These are phyloP conservation scores for Aspergillus affinis DNA, from an alignment of 495 filamentous ascomycete genomes.

Conservation along the genomic window DNA sequence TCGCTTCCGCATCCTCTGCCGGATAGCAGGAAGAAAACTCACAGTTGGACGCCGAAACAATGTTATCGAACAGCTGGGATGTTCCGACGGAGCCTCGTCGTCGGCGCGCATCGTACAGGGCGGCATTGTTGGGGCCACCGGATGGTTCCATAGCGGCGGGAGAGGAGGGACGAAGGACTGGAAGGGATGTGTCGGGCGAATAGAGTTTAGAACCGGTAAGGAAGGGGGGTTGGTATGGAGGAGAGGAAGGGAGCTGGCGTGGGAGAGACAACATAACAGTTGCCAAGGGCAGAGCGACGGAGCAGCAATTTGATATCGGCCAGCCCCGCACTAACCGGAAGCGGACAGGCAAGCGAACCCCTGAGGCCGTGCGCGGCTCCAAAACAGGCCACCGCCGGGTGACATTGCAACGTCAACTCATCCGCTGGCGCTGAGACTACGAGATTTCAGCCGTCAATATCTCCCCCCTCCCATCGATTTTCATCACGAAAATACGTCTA, in stretches of 20 bases:
- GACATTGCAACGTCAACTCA: constrained; percentile 66
- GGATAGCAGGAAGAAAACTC: constrained; percentile 24
- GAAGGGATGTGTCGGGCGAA: not conserved
- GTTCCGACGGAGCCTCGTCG: constrained; percentile 70
- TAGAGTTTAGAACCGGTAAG: not conserved
- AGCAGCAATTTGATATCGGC: constrained; percentile 45
- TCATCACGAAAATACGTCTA: constrained; percentile 57
- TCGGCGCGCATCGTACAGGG: constrained; percentile 49
- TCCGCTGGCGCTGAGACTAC: constrained; percentile 43
- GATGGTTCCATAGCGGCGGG: constrained; percentile 35
- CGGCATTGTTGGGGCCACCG: constrained; percentile 47
- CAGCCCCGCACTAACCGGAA: constrained; percentile 50
- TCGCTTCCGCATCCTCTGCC: not conserved
- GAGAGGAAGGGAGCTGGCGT: constrained; percentile 11
- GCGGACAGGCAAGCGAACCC: constrained; percentile 47
- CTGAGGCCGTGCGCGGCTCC: constrained; percentile 49
- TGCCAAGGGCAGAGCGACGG: not conserved
- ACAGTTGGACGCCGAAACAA: constrained; percentile 97
- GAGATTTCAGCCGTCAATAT: constrained; percentile 59
- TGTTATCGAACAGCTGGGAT: constrained; percentile 85
- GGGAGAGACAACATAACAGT: not conserved
- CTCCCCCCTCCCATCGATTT: constrained; percentile 46
- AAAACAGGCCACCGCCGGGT: constrained; percentile 46
- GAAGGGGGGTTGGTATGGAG: constrained; percentile 7
- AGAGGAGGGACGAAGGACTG: not conserved